Evolutionary conservation across 352 stramenopile genomes (phyloP), one percentile per base, ranked within the genome.

Genomic region (Phytophthora fragariaefolia): DNA sequence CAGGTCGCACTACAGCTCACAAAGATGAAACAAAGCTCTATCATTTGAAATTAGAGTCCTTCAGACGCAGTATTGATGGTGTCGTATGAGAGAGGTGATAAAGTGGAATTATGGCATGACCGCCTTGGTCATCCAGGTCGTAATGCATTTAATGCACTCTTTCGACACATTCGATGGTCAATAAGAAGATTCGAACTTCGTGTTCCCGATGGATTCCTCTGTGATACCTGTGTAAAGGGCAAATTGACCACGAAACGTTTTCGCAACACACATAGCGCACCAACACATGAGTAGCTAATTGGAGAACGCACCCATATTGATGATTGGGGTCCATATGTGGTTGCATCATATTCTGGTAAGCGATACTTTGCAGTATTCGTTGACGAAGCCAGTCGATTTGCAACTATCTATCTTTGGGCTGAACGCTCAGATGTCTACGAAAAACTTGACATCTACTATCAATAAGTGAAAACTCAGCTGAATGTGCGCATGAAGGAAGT

Each of bases 371-470:
- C 8, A 3, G 8, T 60, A 3, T 60, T 47, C 30, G 65, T 69
- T 17, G 65, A 73, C 30, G 58, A 73, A 7, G 66, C 58, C 3
- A 66, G 34, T 28, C 30, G 64, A 4, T 67, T 56, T 40, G 43
- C 47, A 5, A 64, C 40, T 42, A 2, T 73, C 7, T 54, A 53
- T 18, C 20, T 66, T 4, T 9, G 69, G 9, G 49, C 57, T 18
- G 15, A 59, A 26, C 53, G 59, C 17, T 63, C 66, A 3, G 66
- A 74, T 15, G 6, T 69, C 1, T 74, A 69, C 45, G 34, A 62
- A 9, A 56, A 64, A 18, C 66, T 69, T 42, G 34, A 51, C 6
- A n/a, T 52, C 15, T 74, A 74, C 22, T 59, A 55, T 22, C 22
- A 59, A 17, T 26, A 42, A n/a, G 48, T 69, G 1, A 56, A 66